A percentile compares a stretch with the other conserved stretches of the same genome.
These are phyloP conservation scores for Tolypocladium album DNA, from an alignment of 2,329 filamentous ascomycete species.

Conservation along the genomic window DNA sequence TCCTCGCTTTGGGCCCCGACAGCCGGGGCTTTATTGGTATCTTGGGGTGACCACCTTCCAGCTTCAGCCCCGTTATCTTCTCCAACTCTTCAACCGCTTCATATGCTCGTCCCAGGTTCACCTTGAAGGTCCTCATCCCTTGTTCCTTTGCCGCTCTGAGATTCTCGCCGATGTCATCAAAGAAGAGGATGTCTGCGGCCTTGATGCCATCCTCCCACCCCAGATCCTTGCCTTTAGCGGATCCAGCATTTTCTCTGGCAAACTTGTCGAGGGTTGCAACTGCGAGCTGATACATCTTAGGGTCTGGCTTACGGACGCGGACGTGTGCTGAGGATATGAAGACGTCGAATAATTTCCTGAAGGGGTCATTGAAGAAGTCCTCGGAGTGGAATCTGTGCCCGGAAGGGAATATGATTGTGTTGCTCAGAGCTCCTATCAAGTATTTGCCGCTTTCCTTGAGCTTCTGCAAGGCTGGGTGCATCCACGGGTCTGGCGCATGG, in stretches of 20 bases:
- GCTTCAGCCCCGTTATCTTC: constrained; percentile 53
- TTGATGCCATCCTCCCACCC: constrained; percentile 41
- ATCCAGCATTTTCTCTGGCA: constrained; percentile 38
- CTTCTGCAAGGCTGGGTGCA: constrained; percentile 70
- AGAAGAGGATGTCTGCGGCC: constrained; percentile 65
- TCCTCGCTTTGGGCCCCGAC: constrained; percentile 26
- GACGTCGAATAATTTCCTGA: constrained; percentile 67
- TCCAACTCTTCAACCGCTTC: constrained; percentile 80
- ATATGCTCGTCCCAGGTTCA: constrained; percentile 63
- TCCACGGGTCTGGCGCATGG: constrained; percentile 66
- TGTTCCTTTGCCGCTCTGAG: constrained; percentile 64
- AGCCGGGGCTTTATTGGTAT: constrained; percentile 31
- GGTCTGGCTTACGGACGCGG: constrained; percentile 79
- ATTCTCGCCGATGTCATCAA: constrained; percentile 94
- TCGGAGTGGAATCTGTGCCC: constrained; percentile 54
- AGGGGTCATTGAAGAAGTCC: constrained; percentile 40
- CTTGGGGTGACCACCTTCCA: constrained; percentile 46
- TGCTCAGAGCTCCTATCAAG: constrained; percentile 74
- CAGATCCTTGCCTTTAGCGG: constrained; percentile 22
- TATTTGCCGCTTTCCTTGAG: constrained; percentile 55
- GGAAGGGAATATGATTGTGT: constrained; percentile 78
- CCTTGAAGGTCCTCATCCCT: constrained; percentile 79
- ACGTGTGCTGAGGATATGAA: constrained; percentile 82
- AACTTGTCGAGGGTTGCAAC: constrained; percentile 55
- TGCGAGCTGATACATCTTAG: constrained; percentile 67